These are phyloP conservation scores for Talaromyces ruber DNA, from an alignment of 495 filamentous ascomycete genomes.

Conservation along the genomic window DNA sequence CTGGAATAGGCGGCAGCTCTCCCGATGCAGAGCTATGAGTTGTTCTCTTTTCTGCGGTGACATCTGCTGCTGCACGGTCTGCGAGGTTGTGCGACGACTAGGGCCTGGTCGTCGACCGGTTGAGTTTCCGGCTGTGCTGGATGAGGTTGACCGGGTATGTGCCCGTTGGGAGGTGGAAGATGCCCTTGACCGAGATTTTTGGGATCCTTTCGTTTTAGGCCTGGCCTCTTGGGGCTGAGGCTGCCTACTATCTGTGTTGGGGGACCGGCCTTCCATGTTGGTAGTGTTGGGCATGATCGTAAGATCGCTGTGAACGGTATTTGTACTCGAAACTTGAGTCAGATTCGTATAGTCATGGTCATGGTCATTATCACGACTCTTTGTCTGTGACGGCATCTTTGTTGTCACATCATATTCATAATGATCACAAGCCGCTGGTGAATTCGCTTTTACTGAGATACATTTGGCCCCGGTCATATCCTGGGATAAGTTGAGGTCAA, in stretches of 20 bases:
- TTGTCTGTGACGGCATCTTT: not conserved
- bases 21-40: constrained; percentile 34
- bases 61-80: constrained; percentile 3
- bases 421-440: not conserved
- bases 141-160: constrained; percentile 19
- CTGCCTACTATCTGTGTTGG: not conserved
- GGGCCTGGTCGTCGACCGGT: constrained; percentile 19
- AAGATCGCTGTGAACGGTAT: not conserved
- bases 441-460: not conserved
- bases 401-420: not conserved
- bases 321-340: not conserved
- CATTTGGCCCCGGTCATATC: not conserved
- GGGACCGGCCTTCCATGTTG: not conserved
- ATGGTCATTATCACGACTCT: not conserved
- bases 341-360: not conserved
- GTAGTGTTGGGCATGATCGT: not conserved
- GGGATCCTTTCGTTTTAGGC: not conserved
- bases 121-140: constrained; percentile 20
- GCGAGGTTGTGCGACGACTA: constrained; percentile 23
- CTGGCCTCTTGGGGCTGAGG: not conserved
- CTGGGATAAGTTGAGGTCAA: not conserved
- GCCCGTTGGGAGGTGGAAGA: constrained; percentile 3
- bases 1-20: constrained; percentile 38
- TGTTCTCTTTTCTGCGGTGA: constrained; percentile 24
- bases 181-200: constrained; percentile 3